Conservation (phyloP, 2,329 filamentous ascomycete genomes). For the Cylindrodendrum hubeiense region DNA sequence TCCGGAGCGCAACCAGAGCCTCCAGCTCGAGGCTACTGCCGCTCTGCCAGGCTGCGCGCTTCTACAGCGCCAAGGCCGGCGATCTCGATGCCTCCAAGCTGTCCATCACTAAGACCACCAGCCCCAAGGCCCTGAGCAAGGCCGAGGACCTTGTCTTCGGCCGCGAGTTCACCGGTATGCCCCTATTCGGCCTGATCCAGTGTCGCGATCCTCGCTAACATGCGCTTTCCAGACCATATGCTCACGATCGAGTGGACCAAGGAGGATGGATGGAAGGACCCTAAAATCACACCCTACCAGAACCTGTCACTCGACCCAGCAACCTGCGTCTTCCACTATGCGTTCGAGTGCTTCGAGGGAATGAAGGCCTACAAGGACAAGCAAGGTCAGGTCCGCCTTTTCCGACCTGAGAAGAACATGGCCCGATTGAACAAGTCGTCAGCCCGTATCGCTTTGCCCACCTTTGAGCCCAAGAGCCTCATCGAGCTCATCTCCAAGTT, state of each 20-base stretch:
- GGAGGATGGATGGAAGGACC: conserved; percentile 83
- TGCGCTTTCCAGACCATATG: conserved; percentile 83
- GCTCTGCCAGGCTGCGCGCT: conserved; percentile 46
- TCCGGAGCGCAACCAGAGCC: conserved; percentile 50
- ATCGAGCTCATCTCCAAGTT: conserved; percentile 87
- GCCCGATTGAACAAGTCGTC: conserved; percentile 91
- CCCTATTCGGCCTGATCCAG: background rate
- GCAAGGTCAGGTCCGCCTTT: conserved; percentile 82
- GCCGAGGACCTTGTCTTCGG: conserved; percentile 91
- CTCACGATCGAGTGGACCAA: conserved; percentile 94
- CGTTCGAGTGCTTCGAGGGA: conserved; percentile 97
- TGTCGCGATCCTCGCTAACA: conserved; percentile 25
- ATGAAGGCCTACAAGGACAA: conserved; percentile 99
- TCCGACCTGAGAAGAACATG: conserved; percentile 98
- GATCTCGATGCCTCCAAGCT: conserved; percentile 84
- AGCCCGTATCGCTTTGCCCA: conserved; percentile 91
- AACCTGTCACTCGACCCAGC: conserved; percentile 97
- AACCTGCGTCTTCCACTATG: conserved; percentile 98
- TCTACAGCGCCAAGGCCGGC: conserved; percentile 67
- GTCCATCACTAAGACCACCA: conserved; percentile 77
- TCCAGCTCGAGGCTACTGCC: conserved; percentile 54
- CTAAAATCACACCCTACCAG: conserved; percentile 92
- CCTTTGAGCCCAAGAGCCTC: conserved; percentile 79
- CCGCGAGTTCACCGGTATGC: conserved; percentile 85
- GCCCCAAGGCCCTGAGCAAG: conserved; percentile 80